Conservation (phyloP, 805 yeast species). For the Vanderwaltozyma tropicalis region DNA sequence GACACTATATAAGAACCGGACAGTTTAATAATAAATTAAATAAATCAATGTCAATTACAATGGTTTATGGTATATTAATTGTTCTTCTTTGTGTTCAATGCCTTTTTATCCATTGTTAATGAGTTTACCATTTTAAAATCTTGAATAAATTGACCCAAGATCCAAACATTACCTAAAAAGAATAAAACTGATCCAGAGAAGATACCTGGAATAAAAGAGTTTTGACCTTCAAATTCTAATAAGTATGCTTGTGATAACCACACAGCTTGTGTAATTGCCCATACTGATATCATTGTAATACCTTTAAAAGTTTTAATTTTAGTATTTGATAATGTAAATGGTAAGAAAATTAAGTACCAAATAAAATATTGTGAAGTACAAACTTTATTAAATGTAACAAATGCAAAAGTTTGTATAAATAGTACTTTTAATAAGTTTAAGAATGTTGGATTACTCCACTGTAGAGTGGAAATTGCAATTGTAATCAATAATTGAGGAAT, state of each 20-base stretch:
- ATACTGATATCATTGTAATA: conserved; percentile 34
- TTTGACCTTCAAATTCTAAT: conserved; percentile 68
- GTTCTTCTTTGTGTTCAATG: too few relatives aligned
- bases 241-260: conserved; percentile 77
- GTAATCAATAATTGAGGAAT: conserved; percentile 62
- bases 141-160: conserved; percentile 46
- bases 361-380: conserved; percentile 92
- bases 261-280: conserved; percentile 62
- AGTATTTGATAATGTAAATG: conserved; percentile 52
- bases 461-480: conserved; percentile 7
- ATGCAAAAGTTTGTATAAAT: conserved; percentile 71
- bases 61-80: too few relatives aligned
- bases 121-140: conserved; percentile 19
- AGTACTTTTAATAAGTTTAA: conserved; percentile 39
- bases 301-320: conserved; percentile 33
- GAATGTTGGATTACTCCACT: conserved; percentile 22
- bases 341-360: conserved; percentile 84
- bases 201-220: conserved; percentile 52
- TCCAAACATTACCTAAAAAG: conserved; percentile 51
- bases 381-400: conserved; percentile 70
- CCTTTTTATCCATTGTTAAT: too few relatives aligned
- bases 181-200: conserved; percentile 46
- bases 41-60: too few relatives aligned
- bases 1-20: too few relatives aligned
- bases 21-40: too few relatives aligned